These are phyloP conservation scores for Isochrysis galbana DNA, from an alignment of 78 protist genomes.

Conservation along the genomic window DNA sequence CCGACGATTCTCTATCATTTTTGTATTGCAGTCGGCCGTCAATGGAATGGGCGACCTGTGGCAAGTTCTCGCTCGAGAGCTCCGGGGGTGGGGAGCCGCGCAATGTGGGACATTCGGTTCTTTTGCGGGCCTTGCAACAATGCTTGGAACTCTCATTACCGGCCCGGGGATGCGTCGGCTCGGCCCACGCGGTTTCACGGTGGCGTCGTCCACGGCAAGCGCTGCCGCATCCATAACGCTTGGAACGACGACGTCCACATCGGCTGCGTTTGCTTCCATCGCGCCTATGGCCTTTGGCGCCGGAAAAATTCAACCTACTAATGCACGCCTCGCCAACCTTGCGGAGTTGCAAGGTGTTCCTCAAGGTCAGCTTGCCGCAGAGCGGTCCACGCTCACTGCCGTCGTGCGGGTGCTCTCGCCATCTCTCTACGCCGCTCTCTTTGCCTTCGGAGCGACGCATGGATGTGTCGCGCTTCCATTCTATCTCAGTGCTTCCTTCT, in stretches of 20 bases:
- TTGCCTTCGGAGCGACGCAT: background rate
- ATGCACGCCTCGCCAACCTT: background rate
- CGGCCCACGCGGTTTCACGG: slow-evolving; percentile 21
- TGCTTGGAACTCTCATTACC: slow-evolving; percentile 3
- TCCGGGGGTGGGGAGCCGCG: slow-evolving; percentile 29
- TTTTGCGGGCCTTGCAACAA: background rate
- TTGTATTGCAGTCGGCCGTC: background rate
- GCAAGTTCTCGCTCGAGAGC: slow-evolving; percentile 29
- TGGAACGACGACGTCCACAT: background rate
- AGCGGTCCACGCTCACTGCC: slow-evolving; percentile 35
- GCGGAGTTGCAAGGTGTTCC: slow-evolving; percentile 3
- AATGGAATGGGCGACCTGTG: slow-evolving; percentile 35
- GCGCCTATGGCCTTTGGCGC: slow-evolving; percentile 8
- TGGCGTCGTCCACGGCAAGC: background rate
- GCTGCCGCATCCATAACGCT: background rate
- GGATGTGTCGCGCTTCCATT: background rate
- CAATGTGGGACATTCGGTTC: slow-evolving; percentile 11
- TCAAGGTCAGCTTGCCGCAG: slow-evolving; percentile 35
- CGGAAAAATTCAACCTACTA: background rate
- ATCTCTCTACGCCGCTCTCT: slow-evolving; percentile 8
- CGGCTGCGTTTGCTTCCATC: background rate
- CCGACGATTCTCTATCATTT: background rate
- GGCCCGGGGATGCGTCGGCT: slow-evolving; percentile 8
- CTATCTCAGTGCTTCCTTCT: background rate
- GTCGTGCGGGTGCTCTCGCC: background rate